Evolutionary conservation across 2,329 filamentous ascomycete genomes (phyloP).

Genomic region (Emmonsiellopsis sp.): DNA sequence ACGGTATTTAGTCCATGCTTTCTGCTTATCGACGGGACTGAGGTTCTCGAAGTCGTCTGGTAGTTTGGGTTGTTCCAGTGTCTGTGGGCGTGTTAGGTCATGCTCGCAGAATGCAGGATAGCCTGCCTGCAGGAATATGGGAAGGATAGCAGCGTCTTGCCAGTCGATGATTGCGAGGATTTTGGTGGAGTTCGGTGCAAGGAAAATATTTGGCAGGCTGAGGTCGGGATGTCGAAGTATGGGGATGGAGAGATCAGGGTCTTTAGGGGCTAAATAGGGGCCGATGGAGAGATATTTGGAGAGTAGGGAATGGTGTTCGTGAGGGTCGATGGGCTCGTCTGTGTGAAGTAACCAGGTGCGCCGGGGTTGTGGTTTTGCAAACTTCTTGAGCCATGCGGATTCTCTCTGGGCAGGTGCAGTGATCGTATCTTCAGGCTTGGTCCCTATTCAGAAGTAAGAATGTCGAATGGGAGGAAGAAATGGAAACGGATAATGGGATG

Average conservation of each 20-base stretch:
- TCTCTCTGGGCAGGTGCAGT: slow-evolving; percentile 20
- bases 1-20: slow-evolving; percentile 1
- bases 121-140: slow-evolving; percentile 16
- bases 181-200: slow-evolving; percentile 16
- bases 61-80: slow-evolving; percentile 1
- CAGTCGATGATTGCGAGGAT: slow-evolving; percentile 20
- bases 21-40: neutral
- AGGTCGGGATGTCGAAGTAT: slow-evolving; percentile 21
- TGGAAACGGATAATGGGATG: neutral
- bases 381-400: slow-evolving; percentile 11
- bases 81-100: slow-evolving; percentile 10
- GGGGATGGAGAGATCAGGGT: slow-evolving; percentile 8
- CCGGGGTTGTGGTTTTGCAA: slow-evolving; percentile 18
- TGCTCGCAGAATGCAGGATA: slow-evolving; percentile 19
- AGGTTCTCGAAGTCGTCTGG: slow-evolving; percentile 4
- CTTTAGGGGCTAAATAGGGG: slow-evolving; percentile 11
- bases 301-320: slow-evolving; percentile 17
- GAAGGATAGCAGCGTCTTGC: slow-evolving; percentile 19
- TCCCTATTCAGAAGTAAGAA: slow-evolving; percentile 1
- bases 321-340: slow-evolving; percentile 14
- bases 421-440: slow-evolving; percentile 12
- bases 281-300: slow-evolving; percentile 16
- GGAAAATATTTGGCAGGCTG: slow-evolving; percentile 18
- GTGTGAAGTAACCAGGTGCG: slow-evolving; percentile 20
- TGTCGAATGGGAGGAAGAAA: neutral